These are phyloP conservation scores for Pythium graminicola DNA, from an alignment of 352 stramenopile genomes.

Conservation along the genomic window DNA sequence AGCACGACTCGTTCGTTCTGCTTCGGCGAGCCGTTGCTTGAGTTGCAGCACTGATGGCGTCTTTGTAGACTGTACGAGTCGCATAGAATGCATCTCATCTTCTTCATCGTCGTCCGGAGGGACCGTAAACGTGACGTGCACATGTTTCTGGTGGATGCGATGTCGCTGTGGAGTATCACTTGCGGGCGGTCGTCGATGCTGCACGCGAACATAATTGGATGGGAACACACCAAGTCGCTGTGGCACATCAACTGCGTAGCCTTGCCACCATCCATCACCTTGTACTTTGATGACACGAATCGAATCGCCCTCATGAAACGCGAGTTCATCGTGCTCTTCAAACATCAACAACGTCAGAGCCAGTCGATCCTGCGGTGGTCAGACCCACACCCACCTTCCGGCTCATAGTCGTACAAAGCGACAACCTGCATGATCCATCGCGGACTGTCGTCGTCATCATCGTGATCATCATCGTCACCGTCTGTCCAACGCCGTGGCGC, in stretches of 20 bases:
- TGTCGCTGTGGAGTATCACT: not conserved
- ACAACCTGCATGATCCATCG: slow-evolving; percentile 40
- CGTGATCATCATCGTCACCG: not conserved
- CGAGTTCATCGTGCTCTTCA: slow-evolving; percentile 51
- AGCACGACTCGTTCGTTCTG: slow-evolving; percentile 32
- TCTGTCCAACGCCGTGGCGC: slow-evolving; percentile 1
- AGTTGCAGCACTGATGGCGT: slow-evolving; percentile 32
- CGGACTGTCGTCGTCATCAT: not conserved
- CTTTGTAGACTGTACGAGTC: slow-evolving; percentile 6
- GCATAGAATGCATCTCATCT: slow-evolving; percentile 20
- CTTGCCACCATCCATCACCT: slow-evolving; percentile 60
- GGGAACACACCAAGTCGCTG: slow-evolving; percentile 41
- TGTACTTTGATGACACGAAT: slow-evolving; percentile 46
- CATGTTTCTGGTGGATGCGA: slow-evolving; percentile 15
- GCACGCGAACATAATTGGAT: slow-evolving; percentile 63
- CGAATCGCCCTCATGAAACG: slow-evolving; percentile 36
- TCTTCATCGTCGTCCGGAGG: slow-evolving; percentile 12
- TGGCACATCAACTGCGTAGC: slow-evolving; percentile 29
- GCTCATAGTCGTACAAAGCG: slow-evolving; percentile 59
- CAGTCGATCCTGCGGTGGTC: not conserved
- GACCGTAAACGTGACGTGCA: slow-evolving; percentile 8
- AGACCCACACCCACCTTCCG: slow-evolving; percentile 32
- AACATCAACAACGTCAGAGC: not conserved
- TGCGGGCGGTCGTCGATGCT: slow-evolving; percentile 19
- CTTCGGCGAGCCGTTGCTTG: slow-evolving; percentile 35